phyloP scores from a whole-genome alignment of 2,329 filamentous ascomycete species.

The Nothophoma quercina region DNA sequence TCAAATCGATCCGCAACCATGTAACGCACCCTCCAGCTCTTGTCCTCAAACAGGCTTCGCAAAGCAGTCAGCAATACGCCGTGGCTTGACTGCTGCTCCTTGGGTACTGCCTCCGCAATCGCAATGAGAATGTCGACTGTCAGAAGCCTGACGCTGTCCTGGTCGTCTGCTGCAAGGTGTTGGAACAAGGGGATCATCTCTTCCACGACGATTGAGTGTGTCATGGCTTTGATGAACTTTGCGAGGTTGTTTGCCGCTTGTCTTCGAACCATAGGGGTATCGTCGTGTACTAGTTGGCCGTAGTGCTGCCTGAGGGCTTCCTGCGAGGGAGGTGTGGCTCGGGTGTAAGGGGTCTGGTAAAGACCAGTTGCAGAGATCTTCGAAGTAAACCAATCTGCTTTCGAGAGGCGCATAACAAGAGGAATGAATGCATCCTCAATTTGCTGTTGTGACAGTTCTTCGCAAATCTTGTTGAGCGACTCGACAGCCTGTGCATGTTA shows the following conservation, averaged over 20 bases:
- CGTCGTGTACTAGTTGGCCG: conserved; percentile 91
- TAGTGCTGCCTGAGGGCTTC: conserved; percentile 93
- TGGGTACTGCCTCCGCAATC: conserved; percentile 95
- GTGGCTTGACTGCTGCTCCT: conserved; percentile 96
- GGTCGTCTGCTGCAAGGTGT: conserved; percentile 93
- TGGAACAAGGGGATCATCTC: conserved; percentile 99
- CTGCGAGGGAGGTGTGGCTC: conserved; percentile 86
- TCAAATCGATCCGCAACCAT: conserved; percentile 99
- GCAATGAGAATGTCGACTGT: conserved; percentile 97
- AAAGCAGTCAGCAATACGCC: conserved; percentile 90
- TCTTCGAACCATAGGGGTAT: conserved; percentile 98
- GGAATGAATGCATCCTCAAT: conserved; percentile 98
- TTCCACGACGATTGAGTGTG: conserved; percentile 86
- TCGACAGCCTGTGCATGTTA: conserved; percentile 80
- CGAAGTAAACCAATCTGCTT: conserved; percentile 99
- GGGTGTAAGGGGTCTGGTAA: conserved; percentile 91
- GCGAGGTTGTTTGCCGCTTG: conserved; percentile 95
- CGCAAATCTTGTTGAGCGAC: conserved; percentile 99
- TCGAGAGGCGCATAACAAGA: conserved; percentile 91
- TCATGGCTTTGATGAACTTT: conserved; percentile 98
- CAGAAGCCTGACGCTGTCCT: conserved; percentile 94
- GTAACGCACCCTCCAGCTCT: conserved; percentile 98
- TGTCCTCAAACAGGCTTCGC: conserved; percentile 95
- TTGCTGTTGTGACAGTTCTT: conserved; percentile 86
- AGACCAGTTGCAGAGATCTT: conserved; percentile 98